Base-by-base conservation (phyloP, 768 basidiomycete species). In the Pulveroboletus frians region DNA sequence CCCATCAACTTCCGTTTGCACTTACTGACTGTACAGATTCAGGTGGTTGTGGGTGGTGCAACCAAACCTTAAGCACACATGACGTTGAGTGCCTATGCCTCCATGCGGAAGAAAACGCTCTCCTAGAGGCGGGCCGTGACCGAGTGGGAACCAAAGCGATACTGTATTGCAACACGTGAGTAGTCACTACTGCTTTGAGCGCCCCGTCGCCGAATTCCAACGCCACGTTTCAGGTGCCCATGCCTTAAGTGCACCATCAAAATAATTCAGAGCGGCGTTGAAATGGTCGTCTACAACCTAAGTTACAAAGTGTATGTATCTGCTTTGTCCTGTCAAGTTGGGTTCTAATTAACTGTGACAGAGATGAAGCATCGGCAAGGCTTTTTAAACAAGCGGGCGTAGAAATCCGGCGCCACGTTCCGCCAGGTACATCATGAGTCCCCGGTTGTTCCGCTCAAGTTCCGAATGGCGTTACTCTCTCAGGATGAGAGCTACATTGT, bases 71-170 rank as follows among this genome's bases (percentile, higher is more conserved):
- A 9, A 60, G 66, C 40, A 67, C 72, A 3, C 68, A 69, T 23
- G 74, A 78, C 34, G 76, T 81, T 43, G 91, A 91, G 63, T 99
- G 96, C 60, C 73, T 98, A 3, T 99, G 96, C 62, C 71, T 99
- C 9, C 96, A 99, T 65, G 96, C 96, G 0, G 96, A 99, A 69
- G 96, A 99, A 71, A 99, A 98, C 62, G 96, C 95, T 0, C 73
- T 98, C 13, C 69, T 98, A 2, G 95, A 98, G 71, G 92, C 92
- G 2, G 95, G 96, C 15, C 71, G 91, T 49, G 96, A 97, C 51
- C 75, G 96, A 40, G 79, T 95, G n/a, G 88, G 88, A 5, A 69
- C 73, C 43, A 81, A 84, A 43, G 80, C 89, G 3, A 87, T 90
- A n/a, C 64, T 99, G 13, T 99, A 98, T 65, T 99, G 96, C 77